Evolutionary conservation across 768 basidiomycete genomes (phyloP).

Genomic region (Tephrocybe sp.): DNA sequence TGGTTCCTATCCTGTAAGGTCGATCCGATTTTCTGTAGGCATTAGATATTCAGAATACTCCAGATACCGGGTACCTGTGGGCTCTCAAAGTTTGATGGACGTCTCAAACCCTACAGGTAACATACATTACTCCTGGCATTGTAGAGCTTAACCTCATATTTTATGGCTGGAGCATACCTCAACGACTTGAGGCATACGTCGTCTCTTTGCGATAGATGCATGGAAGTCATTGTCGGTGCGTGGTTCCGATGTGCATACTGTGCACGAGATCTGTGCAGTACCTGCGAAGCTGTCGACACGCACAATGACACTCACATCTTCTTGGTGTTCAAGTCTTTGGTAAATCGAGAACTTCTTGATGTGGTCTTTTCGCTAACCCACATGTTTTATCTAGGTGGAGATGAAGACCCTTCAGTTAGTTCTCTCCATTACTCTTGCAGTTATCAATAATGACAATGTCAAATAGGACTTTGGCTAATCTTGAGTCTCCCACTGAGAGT

Average conservation of each 20-base stretch:
- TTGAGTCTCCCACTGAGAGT: conserved; percentile 52
- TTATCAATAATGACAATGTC: conserved; percentile 9
- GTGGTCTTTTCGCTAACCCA: conserved; percentile 11
- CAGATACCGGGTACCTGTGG: conserved; percentile 68
- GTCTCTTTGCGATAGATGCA: conserved; percentile 86
- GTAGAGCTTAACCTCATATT: conserved; percentile 4
- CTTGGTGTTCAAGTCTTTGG: conserved; percentile 83
- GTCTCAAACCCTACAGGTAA: conserved; percentile 57
- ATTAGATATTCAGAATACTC: conserved; percentile 10
- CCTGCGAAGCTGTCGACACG: conserved; percentile 77
- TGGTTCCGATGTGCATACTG: conserved; percentile 95
- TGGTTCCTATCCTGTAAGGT: conserved; percentile 70
- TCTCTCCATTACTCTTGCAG: background rate
- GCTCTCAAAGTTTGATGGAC: conserved; percentile 44
- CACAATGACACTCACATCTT: conserved; percentile 85
- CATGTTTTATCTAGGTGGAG: conserved; percentile 49
- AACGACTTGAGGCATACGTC: conserved; percentile 55
- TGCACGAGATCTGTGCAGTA: conserved; percentile 81
- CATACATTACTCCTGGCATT: no score
- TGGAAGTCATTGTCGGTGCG: conserved; percentile 76
- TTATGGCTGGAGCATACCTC: conserved; percentile 60
- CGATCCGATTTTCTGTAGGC: background rate
- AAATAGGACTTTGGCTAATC: conserved; percentile 50
- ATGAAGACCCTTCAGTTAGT: conserved; percentile 71
- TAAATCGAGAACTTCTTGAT: conserved; percentile 30